Conservation (phyloP, 2,329 filamentous ascomycete species). For the Botryotinia narcissicola region DNA sequence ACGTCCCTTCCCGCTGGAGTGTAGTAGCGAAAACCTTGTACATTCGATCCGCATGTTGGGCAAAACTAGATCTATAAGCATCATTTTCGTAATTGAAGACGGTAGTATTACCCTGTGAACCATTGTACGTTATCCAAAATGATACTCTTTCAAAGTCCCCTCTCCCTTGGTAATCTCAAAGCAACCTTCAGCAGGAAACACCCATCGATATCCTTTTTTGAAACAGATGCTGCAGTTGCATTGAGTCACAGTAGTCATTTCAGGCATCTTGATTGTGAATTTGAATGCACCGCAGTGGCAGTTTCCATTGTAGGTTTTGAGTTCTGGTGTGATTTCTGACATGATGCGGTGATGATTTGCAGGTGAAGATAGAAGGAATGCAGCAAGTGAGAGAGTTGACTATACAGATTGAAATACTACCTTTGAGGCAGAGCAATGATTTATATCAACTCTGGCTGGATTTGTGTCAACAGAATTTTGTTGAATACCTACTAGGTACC, state of each 20-base stretch:
- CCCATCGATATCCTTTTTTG: conserved; percentile 48
- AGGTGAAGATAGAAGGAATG: not conserved
- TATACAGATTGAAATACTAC: not conserved
- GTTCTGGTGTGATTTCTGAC: conserved; percentile 8
- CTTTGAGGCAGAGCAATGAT: not conserved
- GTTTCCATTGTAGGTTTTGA: conserved; percentile 48
- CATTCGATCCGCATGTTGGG: conserved; percentile 47
- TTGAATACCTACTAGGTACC: not conserved
- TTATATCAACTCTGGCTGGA: not conserved
- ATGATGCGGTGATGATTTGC: not conserved
- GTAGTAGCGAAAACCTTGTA: conserved; percentile 40
- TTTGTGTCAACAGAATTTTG: not conserved
- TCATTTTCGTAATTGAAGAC: not conserved
- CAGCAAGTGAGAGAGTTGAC: not conserved
- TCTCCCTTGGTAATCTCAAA: conserved; percentile 50
- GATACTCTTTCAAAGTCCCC: conserved; percentile 45
- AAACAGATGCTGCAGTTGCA: conserved; percentile 68
- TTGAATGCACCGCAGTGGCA: conserved; percentile 57
- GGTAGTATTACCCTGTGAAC: conserved; percentile 42
- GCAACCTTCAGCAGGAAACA: conserved; percentile 36
- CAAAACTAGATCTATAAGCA: conserved; percentile 47
- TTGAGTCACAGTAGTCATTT: conserved; percentile 54
- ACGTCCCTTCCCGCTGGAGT: conserved; percentile 37
- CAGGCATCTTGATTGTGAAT: conserved; percentile 52
- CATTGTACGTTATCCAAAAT: conserved; percentile 42